Base-by-base conservation (phyloP, 176 grass and related monocot genomes). In the Stipa capillata region DNA sequence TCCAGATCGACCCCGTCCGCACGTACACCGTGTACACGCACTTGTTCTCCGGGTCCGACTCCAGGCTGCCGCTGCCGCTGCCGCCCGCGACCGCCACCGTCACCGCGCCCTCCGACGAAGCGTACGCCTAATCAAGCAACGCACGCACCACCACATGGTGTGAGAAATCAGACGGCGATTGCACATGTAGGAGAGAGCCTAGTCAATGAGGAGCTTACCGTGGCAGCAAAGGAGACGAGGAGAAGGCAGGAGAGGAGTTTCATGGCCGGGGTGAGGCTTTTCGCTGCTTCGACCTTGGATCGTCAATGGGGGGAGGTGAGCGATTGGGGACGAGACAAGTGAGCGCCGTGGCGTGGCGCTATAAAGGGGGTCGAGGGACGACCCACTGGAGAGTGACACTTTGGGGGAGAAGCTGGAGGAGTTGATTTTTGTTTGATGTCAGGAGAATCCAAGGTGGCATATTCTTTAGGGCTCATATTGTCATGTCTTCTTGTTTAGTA, bases 1-100 rank as follows among this genome's bases (percentile, higher is more conserved):
- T 90, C 86, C 86, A 91, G 87, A 92, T 85, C 31, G 91, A 77
- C 0, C 91, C 91, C 42, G 95, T 97, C 14, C 92, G 83, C 53
- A 94, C 79, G 87, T 88, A 97, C 79, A 94, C 36, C 72, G 95
- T 92, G 92, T 97, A 97, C 85, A 97, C 92, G 85, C 95, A 97
- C 74, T 83, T 13, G 47, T 80, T 29, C 42, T 79, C 39, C 60
- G 81, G 81, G 61, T 89, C 87, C 14, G 74, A 66, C 5, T 2
- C 0, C 10, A 36, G n/a, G 35, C 73, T 2, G 47, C 21, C 1
- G 23, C 23, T 15, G 59, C 16, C 27, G 50, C 21, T 4, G 8
- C 66, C 37, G 32, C 47, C 45, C 1, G 43, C 24, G 8, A 8
- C 83, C 44, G 17, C 32, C 0, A 58, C 83, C 44, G 17, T 33